These are phyloP conservation scores for Deuterostichococcus epilithicus DNA, from an alignment of 139 green algal genomes.

Conservation along the genomic window DNA sequence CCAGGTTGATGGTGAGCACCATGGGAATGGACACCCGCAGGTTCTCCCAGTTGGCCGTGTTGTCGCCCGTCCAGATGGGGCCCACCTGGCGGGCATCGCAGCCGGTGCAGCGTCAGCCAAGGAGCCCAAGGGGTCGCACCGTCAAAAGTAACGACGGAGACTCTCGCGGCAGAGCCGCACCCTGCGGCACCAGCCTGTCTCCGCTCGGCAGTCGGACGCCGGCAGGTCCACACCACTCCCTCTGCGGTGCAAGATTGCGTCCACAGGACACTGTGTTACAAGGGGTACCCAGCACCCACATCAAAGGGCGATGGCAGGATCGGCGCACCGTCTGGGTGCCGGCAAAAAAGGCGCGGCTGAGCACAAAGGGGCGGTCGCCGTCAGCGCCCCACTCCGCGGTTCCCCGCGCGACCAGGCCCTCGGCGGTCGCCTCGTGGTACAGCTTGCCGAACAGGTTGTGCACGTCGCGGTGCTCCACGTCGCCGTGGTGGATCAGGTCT, in stretches of 20 bases:
- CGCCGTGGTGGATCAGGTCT: slow-evolving; percentile 80
- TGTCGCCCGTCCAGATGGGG: slow-evolving; percentile 99
- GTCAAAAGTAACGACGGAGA: no score
- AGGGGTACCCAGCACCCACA: no score
- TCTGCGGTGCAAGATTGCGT: background rate
- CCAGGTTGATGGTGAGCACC: slow-evolving; percentile 82
- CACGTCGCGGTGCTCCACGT: slow-evolving; percentile 90
- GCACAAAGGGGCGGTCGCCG: slow-evolving; percentile 95
- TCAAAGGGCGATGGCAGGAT: no score
- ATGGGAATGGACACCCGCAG: slow-evolving; percentile 85
- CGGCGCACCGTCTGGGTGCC: slow-evolving; percentile 53
- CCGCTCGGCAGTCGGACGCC: no score
- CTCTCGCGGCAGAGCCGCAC: no score
- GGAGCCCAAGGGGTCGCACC: no score
- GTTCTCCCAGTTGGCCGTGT: slow-evolving; percentile 77
- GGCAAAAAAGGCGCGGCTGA: slow-evolving; percentile 92
- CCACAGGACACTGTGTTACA: background rate
- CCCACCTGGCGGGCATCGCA: no score
- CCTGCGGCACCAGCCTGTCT: no score
- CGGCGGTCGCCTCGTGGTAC: slow-evolving; percentile 87
- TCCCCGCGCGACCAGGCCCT: slow-evolving; percentile 57
- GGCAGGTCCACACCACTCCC: no score
- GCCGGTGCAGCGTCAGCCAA: no score
- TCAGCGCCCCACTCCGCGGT: slow-evolving; percentile 45
- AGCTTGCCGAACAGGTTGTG: slow-evolving; percentile 95